phyloP scores from a whole-genome alignment of 1,284 basidiomycete species.

The Phellinidium pouzarii region DNA sequence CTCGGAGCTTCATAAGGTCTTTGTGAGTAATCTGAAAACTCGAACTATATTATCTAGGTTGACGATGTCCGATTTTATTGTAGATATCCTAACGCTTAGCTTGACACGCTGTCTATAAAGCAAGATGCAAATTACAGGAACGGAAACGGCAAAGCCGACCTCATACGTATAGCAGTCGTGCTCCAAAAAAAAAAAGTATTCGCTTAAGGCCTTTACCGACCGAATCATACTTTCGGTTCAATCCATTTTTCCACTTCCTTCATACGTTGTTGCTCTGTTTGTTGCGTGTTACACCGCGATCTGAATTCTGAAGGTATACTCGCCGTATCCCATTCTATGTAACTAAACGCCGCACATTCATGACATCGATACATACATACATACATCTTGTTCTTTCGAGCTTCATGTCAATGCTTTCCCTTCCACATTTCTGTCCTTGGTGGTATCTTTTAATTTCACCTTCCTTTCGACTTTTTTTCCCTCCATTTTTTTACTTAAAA shows the following conservation, averaged over 20 bases:
- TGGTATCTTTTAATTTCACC: neutral
- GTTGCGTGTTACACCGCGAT: neutral
- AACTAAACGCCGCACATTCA: conserved; percentile 6
- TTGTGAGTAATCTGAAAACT: neutral
- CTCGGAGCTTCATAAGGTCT: neutral
- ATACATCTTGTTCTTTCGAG: conserved; percentile 9
- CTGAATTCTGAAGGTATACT: neutral
- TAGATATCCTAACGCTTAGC: neutral
- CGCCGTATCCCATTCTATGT: neutral
- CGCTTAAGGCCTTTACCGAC: neutral
- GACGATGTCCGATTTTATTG: neutral
- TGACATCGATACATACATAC: neutral
- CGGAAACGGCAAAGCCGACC: neutral
- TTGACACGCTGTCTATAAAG: neutral
- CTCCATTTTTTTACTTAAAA: neutral
- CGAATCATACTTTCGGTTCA: neutral
- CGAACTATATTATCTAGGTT: neutral
- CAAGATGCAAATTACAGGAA: neutral
- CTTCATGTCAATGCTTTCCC: neutral
- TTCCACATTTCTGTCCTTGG: neutral
- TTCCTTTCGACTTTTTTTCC: neutral
- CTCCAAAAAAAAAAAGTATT: neutral
- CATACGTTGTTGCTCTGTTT: neutral
- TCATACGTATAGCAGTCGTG: neutral
- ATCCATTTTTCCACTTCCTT: neutral